These are phyloP conservation scores for Trametes elegans DNA, from an alignment of 768 basidiomycete genomes.

Conservation along the genomic window DNA sequence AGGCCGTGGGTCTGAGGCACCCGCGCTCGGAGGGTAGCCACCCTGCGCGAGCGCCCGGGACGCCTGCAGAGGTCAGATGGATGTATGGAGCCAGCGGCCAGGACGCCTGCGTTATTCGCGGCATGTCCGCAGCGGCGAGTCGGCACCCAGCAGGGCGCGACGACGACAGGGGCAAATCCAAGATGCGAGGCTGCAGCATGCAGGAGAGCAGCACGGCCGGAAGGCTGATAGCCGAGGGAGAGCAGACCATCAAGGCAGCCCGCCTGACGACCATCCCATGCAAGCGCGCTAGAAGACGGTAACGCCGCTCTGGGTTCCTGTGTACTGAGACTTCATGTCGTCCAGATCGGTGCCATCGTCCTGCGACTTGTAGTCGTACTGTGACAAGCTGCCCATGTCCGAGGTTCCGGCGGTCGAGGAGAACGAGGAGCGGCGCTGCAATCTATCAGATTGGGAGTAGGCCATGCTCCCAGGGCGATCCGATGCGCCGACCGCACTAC, in stretches of 20 bases:
- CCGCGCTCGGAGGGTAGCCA: too few species aligned
- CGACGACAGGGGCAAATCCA: slow-evolving; percentile 18
- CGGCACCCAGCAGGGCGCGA: slow-evolving; percentile 15
- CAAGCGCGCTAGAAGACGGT: slow-evolving; percentile 68
- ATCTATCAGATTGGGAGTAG: slow-evolving; percentile 88
- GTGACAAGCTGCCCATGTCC: slow-evolving; percentile 76
- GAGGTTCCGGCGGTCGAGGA: slow-evolving; percentile 72
- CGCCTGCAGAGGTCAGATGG: slow-evolving; percentile 7
- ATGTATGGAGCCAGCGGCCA: slow-evolving; percentile 1
- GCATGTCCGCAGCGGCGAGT: slow-evolving; percentile 15
- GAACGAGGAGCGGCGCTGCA: slow-evolving; percentile 75
- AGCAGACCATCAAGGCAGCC: slow-evolving; percentile 14
- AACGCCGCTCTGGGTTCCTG: slow-evolving; percentile 80
- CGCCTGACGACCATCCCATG: slow-evolving; percentile 17
- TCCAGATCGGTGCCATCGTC: slow-evolving; percentile 78
- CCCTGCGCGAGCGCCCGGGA: slow-evolving; percentile 2
- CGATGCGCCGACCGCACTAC: slow-evolving; percentile 46
- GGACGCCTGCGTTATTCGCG: slow-evolving; percentile 7
- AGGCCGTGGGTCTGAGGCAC: slow-evolving; percentile 9
- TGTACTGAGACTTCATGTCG: slow-evolving; percentile 87
- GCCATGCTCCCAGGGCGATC: slow-evolving; percentile 55
- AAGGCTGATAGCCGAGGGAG: slow-evolving; percentile 8
- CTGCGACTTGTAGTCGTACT: slow-evolving; percentile 86
- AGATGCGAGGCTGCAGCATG: slow-evolving; percentile 12
- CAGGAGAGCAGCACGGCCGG: neutral